Conservation (phyloP, 139 green algal species). For the Chlamydomonas asymmetrica region DNA sequence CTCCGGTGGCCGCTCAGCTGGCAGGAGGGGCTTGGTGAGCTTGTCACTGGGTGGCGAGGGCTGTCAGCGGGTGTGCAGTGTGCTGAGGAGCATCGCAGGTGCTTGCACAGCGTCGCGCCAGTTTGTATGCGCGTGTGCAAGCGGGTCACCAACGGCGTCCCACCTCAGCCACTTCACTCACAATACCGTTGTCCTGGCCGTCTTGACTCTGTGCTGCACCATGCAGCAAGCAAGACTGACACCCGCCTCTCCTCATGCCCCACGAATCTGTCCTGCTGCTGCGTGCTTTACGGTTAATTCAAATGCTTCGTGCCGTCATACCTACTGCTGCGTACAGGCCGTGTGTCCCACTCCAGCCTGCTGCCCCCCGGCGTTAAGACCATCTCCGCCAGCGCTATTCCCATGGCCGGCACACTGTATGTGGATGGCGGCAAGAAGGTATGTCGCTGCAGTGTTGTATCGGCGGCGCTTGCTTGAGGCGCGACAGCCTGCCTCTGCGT, state of each 20-base stretch:
- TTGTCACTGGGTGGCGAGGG: background rate
- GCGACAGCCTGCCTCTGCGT: background rate
- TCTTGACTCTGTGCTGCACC: background rate
- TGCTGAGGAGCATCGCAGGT: background rate
- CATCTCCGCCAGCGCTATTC: constrained; percentile 15
- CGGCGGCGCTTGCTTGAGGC: background rate
- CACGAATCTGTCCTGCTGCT: too few relatives aligned
- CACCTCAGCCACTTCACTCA: too few relatives aligned
- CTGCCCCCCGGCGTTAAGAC: constrained; percentile 5
- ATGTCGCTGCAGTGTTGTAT: constrained; percentile 18
- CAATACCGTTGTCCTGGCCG: constrained; percentile 11
- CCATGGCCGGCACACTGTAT: constrained; percentile 24
- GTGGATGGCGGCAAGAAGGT: constrained; percentile 31
- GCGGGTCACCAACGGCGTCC: too few relatives aligned
- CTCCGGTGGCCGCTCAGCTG: too few relatives aligned
- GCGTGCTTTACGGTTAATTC: too few relatives aligned
- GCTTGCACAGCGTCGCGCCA: background rate
- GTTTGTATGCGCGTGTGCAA: too few relatives aligned
- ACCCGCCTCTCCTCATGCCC: too few relatives aligned
- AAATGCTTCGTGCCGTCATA: background rate
- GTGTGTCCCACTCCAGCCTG: constrained; percentile 16
- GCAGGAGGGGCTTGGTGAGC: too few relatives aligned
- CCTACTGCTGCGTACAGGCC: constrained; percentile 9
- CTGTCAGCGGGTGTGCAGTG: background rate
- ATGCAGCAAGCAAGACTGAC: background rate